Evolutionary conservation across 1,139 yeast genomes (phyloP), one percentile per base, ranked within the genome.

Genomic region (Ogataea hybrid): DNA sequence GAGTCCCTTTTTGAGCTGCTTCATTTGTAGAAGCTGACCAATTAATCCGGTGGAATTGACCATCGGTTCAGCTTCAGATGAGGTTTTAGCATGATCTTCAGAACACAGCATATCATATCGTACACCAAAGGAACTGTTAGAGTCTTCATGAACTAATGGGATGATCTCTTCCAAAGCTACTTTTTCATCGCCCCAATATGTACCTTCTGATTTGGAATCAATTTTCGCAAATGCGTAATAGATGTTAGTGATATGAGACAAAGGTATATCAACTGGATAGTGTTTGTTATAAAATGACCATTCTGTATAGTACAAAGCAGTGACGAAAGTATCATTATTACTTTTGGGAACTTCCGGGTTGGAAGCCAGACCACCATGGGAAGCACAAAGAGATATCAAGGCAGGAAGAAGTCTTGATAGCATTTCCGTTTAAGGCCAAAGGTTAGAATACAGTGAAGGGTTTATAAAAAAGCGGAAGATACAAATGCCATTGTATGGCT

Each of bases 201-300:
- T 30, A 7, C 11, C 17, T 3, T 34, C 34, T 6, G 44, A 33
- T 0, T 56, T 54, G 0, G 70, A 56, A 49, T 81, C 77, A 8
- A 88, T 72, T 29, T 73, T 67, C 42, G 86, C 70, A 61, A 90
- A 90, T 0, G 96, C 88, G 61, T 85, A 90, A 57, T 81, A 81
- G 3, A 90, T 62, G 52, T 87, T 86, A 14, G 95, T 79, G 4
- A 84, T 63, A 14, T 65, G 54, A 0, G 70, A 61, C 2, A 71
- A 59, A 3, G 90, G 88, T 9, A 89, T 73, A 44, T 84, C 81
- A n/a, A 66, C 66, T 0, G 94, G 90, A 41, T 70, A 71, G 58
- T 82, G 89, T 17, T 73, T 64, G 27, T 81, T 63, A 52, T 88
- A 87, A 7, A 84, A 83, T 0, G 92, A 77, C 97, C 97, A 90